Percentiles rank a stretch among this genome's conserved stretches.
Evolutionary conservation across 1,139 yeast genomes (phyloP).

Genomic region (Candida sp.): DNA sequence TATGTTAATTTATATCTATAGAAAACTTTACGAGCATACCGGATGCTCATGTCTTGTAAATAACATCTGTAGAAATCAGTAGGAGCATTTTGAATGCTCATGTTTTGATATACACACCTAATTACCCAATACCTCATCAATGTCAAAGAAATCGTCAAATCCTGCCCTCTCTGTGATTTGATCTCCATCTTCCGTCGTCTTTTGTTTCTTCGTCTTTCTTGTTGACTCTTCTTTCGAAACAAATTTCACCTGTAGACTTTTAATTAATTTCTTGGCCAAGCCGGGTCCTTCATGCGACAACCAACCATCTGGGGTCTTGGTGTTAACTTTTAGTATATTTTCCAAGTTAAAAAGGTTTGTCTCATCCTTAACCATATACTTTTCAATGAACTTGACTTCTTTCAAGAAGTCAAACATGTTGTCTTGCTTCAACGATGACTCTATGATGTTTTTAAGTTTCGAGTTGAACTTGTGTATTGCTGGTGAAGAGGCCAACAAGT

Average conservation of each 20-base stretch:
- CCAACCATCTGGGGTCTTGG: neutral
- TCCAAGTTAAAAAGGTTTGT: constrained; percentile 28
- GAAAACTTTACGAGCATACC: neutral
- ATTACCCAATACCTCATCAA: constrained; percentile 22
- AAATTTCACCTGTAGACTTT: constrained; percentile 16
- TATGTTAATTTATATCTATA: neutral
- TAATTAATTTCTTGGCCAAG: constrained; percentile 16
- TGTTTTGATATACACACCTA: constrained; percentile 1
- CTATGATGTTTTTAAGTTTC: constrained; percentile 22
- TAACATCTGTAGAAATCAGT: too few species aligned
- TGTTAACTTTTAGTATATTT: constrained; percentile 23
- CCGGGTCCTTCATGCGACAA: neutral
- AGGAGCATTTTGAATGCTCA: neutral
- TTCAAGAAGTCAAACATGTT: constrained; percentile 18
- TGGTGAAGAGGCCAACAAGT: constrained; percentile 25
- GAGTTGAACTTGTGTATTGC: constrained; percentile 24
- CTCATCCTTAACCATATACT: constrained; percentile 17
- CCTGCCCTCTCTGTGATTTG: constrained; percentile 20
- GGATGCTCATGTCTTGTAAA: neutral
- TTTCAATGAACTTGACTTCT: constrained; percentile 24
- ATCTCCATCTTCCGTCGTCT: constrained; percentile 8
- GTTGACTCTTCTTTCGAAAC: constrained; percentile 12
- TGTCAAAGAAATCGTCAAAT: constrained; percentile 30
- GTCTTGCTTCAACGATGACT: constrained; percentile 21
- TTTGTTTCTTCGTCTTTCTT: constrained; percentile 13